Evolutionary conservation across 148 eudicot genomes (phyloP), one percentile per base, ranked within the genome.

Genomic region (Silene latifolia): DNA sequence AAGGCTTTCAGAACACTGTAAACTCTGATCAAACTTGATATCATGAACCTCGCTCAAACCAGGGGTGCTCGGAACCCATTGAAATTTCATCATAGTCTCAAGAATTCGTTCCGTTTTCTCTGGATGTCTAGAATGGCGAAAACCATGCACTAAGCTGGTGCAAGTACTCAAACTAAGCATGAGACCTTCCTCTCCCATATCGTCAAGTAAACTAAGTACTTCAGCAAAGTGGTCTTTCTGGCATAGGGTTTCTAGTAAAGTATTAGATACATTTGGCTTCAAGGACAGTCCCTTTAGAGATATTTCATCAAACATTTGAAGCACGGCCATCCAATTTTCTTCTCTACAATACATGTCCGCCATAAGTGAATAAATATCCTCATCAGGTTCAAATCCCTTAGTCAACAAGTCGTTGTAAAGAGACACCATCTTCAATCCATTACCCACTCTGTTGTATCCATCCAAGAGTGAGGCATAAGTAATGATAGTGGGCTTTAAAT

Each of bases 401-500:
- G 76, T 82, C 82, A 85, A 82, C 82, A 93, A 48, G 53, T 91
- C 90, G n/a, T 86, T 85, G 78, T 87, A 91, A 42, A 93, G 82
- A 46, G 84, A 75, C 59, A 81, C 74, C 91, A 89, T 87, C 86
- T 91, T 91, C 19, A 74, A 63, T 54, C 69, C 82, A 47, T 86
- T 84, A 64, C 90, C 87, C 44, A 66, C 61, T 82, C 68, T 85
- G 63, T 75, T 81, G 74, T 87, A 86, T 53, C 92, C 94, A 71
- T 84, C 83, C 74, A 91, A 79, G 63, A 93, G 98, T 1, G 89
- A 72, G 21, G 90, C 81, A 76, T 88, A 93, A 20, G 95, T 88
- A 20, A 87, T 74, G 67, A 46, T 77, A 53, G 82, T 88, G 1
- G 97, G 98, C 74, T 58, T 75, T 78, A 93, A 14, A 73, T 88